phyloP scores from a whole-genome alignment of 2,329 filamentous ascomycete species.

The Sporothrix brasiliensis region DNA sequence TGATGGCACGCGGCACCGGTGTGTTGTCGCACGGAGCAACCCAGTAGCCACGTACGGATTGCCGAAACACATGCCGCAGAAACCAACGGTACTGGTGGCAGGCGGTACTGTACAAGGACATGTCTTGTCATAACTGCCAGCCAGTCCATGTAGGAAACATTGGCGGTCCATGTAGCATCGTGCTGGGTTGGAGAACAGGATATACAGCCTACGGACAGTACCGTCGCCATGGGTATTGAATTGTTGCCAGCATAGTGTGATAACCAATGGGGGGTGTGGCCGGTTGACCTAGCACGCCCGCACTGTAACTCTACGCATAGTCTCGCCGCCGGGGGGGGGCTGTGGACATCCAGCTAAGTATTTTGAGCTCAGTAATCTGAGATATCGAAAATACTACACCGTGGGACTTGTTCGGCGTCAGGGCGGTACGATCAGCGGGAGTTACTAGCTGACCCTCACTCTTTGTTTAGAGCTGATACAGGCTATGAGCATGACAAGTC shows the following conservation, averaged over 20 bases:
- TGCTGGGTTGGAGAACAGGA: slow-evolving; percentile 5
- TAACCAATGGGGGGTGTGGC: slow-evolving; percentile 31
- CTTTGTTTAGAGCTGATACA: neutral
- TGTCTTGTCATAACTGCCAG: slow-evolving; percentile 9
- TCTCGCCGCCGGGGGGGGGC: slow-evolving; percentile 18
- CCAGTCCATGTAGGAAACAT: slow-evolving; percentile 33
- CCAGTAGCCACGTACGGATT: slow-evolving; percentile 30
- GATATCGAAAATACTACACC: neutral
- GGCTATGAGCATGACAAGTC: neutral
- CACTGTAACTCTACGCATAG: neutral
- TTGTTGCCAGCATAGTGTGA: neutral
- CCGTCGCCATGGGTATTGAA: neutral
- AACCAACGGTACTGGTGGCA: slow-evolving; percentile 18
- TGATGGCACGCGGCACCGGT: slow-evolving; percentile 33
- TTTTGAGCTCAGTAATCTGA: neutral
- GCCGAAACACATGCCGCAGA: slow-evolving; percentile 31
- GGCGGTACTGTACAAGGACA: slow-evolving; percentile 32
- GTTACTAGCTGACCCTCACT: neutral
- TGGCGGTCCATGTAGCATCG: slow-evolving; percentile 19
- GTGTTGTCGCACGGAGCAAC: slow-evolving; percentile 34
- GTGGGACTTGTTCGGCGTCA: no score
- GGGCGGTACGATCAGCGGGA: neutral
- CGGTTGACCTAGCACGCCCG: neutral
- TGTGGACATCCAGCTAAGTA: slow-evolving; percentile 23
- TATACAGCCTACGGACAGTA: neutral